Percentiles rank a stretch among this genome's conserved stretches.
Conservation (phyloP, 345 rosid genomes). For the Eucalyptus regnans region DNA sequence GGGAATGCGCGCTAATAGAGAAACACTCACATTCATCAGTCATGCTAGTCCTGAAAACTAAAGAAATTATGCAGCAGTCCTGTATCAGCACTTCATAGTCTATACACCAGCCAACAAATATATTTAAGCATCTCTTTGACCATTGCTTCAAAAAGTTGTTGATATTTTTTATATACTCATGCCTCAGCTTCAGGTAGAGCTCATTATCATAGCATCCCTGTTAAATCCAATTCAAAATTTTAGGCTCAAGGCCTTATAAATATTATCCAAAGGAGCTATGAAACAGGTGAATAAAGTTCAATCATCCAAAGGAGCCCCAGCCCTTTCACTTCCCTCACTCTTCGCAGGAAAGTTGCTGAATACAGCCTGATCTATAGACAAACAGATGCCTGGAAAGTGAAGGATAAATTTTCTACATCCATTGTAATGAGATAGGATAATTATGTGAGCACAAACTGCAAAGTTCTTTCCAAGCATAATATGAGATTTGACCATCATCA, state of each 20-base stretch:
- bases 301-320: not conserved
- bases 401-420: not conserved
- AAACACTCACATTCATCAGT: not conserved
- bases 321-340: not conserved
- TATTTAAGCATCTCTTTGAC: not conserved
- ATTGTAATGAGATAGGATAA: not conserved
- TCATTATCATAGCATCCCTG: not conserved
- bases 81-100: not conserved
- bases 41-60: not conserved
- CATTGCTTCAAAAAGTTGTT: not conserved
- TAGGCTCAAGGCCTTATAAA: not conserved
- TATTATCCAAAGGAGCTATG: not conserved
- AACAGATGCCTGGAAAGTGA: not conserved
- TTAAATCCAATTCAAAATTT: not conserved
- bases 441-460: not conserved
- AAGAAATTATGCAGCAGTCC: not conserved
- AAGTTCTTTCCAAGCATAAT: not conserved
- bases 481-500: not conserved
- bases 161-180: not conserved
- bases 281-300: not conserved
- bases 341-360: not conserved
- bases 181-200: not conserved
- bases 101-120: not conserved
- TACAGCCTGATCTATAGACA: not conserved
- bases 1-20: not conserved